These are phyloP conservation scores for Kwoniella heveanensis DNA, from an alignment of 768 basidiomycete species.

Conservation along the genomic window DNA sequence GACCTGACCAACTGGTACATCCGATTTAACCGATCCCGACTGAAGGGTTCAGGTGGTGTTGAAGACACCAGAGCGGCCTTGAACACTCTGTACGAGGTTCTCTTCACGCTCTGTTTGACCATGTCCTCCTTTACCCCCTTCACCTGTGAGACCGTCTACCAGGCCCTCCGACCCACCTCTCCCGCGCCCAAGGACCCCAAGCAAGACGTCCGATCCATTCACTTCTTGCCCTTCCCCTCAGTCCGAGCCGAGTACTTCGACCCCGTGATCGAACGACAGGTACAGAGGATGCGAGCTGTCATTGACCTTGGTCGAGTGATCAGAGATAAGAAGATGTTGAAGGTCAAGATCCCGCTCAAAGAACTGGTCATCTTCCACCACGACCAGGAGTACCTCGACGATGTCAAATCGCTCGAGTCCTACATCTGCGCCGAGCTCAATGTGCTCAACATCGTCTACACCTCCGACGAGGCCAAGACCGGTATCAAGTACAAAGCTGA, in stretches of 20 bases:
- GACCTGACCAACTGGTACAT: conserved; percentile 99
- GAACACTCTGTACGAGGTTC: conserved; percentile 92
- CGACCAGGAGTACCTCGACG: conserved; percentile 76
- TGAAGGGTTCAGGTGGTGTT: conserved; percentile 91
- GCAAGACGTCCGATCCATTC: conserved; percentile 82
- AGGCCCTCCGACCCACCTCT: conserved; percentile 81
- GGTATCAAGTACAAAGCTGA: conserved; percentile 87
- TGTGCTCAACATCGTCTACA: conserved; percentile 85
- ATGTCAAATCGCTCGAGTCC: conserved; percentile 77
- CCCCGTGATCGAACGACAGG: conserved; percentile 86
- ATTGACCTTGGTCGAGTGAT: conserved; percentile 88
- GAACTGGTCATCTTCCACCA: conserved; percentile 94
- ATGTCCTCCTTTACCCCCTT: conserved; percentile 99
- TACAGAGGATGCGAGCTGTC: conserved; percentile 89
- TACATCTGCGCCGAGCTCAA: conserved; percentile 96
- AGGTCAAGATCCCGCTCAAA: conserved; percentile 82
- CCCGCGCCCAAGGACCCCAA: conserved; percentile 60
- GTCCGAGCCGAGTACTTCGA: conserved; percentile 96
- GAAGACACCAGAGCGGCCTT: conserved; percentile 85
- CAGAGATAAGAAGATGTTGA: conserved; percentile 81
- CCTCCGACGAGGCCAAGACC: conserved; percentile 78
- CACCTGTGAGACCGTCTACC: conserved; percentile 94
- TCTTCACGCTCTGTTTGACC: conserved; percentile 90
- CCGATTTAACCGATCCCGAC: conserved; percentile 90
- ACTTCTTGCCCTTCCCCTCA: conserved; percentile 91